These are phyloP conservation scores for Sclerotinia trifoliorum DNA, from an alignment of 2,329 filamentous ascomycete species.

Conservation along the genomic window DNA sequence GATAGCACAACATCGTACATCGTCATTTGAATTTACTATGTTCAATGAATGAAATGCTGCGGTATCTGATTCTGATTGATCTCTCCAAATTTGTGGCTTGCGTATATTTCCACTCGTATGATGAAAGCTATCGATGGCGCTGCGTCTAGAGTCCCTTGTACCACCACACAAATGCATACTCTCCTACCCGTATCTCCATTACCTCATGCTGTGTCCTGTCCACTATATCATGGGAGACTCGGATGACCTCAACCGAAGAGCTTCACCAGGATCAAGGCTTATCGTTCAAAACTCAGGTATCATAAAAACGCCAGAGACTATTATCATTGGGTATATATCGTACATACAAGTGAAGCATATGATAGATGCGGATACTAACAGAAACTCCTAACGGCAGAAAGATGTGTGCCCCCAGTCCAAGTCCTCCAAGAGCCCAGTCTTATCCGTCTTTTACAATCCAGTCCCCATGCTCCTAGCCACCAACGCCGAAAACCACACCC, in stretches of 20 bases:
- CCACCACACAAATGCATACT: background rate
- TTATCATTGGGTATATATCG: constrained; percentile 14
- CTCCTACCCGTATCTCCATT: too few species aligned
- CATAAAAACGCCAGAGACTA: constrained; percentile 9
- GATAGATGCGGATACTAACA: constrained; percentile 5
- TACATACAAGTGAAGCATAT: constrained; percentile 10
- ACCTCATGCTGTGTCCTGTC: background rate
- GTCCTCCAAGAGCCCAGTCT: constrained; percentile 6
- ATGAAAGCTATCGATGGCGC: background rate
- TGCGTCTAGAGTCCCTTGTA: background rate
- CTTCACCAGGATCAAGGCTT: background rate
- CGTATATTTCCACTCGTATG: constrained; percentile 3
- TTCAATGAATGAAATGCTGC: background rate
- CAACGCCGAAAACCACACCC: constrained; percentile 16
- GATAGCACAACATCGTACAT: background rate
- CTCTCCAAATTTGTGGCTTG: constrained; percentile 1
- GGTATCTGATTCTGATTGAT: constrained; percentile 3
- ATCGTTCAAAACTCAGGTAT: background rate
- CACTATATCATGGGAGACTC: background rate
- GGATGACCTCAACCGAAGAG: background rate
- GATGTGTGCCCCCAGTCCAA: background rate
- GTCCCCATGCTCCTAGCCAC: constrained; percentile 5
- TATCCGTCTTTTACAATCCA: constrained; percentile 5
- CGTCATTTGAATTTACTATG: background rate
- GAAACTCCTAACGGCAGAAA: constrained; percentile 4